These are phyloP conservation scores for Trichosanthes truncata DNA, from an alignment of 306 rosid species.

Conservation along the genomic window DNA sequence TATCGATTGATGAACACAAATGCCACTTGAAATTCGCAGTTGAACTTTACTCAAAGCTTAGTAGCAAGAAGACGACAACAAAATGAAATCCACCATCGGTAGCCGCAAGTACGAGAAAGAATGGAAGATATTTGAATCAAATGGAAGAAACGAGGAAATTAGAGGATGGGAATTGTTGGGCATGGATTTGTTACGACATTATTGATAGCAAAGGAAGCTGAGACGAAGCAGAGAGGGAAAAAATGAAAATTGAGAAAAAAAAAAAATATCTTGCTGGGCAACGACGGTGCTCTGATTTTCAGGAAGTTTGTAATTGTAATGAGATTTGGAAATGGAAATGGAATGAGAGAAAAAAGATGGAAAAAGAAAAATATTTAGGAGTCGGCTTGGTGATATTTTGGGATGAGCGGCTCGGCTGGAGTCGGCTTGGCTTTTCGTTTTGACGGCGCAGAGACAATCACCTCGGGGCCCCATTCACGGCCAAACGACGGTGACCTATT, in stretches of 20 bases:
- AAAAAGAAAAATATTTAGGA: background rate
- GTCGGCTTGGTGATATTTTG: conserved; percentile 4
- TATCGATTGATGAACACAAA: background rate
- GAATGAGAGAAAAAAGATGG: background rate
- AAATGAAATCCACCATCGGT: background rate
- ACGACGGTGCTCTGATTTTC: conserved; percentile 17
- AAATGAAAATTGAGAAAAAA: background rate
- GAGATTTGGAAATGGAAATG: background rate
- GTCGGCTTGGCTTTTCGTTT: background rate
- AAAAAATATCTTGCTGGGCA: conserved; percentile 8
- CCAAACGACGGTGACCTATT: background rate
- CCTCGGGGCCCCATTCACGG: background rate
- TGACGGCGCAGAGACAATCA: background rate
- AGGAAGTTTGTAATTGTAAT: background rate
- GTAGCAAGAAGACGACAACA: background rate
- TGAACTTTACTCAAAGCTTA: background rate
- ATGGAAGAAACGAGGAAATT: conserved; percentile 9
- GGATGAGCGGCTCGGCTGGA: background rate
- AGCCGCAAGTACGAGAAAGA: background rate
- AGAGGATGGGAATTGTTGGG: conserved; percentile 12
- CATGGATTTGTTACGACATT: conserved; percentile 13
- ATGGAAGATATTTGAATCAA: background rate
- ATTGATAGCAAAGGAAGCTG: conserved; percentile 13
- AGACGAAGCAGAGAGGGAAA: background rate
- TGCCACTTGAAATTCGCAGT: background rate